Evolutionary conservation across 257 asterid species (phyloP), one percentile per base, ranked within the genome.

Genomic region (Gentiana dahurica): DNA sequence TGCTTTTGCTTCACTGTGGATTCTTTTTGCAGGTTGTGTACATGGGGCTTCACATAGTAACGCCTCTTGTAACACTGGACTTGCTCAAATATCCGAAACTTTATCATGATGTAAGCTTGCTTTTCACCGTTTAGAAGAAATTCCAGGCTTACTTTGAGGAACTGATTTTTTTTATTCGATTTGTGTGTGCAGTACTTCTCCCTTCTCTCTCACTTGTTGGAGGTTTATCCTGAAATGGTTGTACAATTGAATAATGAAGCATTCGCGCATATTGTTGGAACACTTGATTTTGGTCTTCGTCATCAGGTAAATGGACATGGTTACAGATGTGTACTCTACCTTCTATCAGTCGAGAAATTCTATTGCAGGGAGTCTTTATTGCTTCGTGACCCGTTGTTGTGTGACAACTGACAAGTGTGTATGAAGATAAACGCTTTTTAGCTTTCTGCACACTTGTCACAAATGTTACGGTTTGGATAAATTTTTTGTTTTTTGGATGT

Each of bases 81-180:
- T 73, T 81, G 76, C 84, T 91, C 77, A 91, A 91, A 71, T 87
- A 71, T 74, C 98, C 98, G 53, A 91, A 91, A 67, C 95, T 91
- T 75, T 91, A 89, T 71, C 75, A 73, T 64, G 84, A 78, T 57
- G 98, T 91, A 80, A 71, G 84, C 54, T 63, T 49, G 68, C 68
- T 66, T 68, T 10, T 8, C 49, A 34, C 51, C 46, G 34, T 45
- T 46, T 35, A 58, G 69, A 55, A 52, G 49, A 34, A 36, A 35
- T 39, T n/a, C 38, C 51, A 24, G 44, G 55, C 12, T 7, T 49
- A 55, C 58, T 32, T 33, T 60, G 51, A 35, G 55, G 59, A 73
- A 61, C 68, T 77, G 62, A 79, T 69, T 49, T 35, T 62, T 54
- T 36, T n/a, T 61, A 24, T 24, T 24, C 24, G 63, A 67, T 67